phyloP scores from a whole-genome alignment of 495 filamentous ascomycete genomes.

The Cenococcum geophilum region DNA sequence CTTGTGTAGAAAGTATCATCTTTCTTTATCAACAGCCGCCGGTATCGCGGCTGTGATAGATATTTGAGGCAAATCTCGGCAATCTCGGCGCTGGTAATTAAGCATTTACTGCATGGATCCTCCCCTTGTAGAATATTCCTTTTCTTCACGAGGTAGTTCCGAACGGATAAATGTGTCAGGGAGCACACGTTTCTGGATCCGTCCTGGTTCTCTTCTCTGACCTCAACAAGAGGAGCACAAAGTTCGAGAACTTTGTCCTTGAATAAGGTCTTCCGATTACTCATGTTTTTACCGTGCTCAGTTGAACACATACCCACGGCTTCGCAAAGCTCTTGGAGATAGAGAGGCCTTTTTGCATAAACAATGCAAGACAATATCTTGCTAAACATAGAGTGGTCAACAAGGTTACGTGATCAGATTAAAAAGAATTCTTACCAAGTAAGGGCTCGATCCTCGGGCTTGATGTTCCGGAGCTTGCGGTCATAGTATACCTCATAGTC shows the following conservation, averaged over 20 bases:
- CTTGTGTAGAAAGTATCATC: slow-evolving; percentile 1
- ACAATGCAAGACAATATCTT: slow-evolving; percentile 8
- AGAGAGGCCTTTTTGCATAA: slow-evolving; percentile 6
- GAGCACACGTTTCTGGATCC: neutral
- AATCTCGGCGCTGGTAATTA: neutral
- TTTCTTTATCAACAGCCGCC: slow-evolving; percentile 1
- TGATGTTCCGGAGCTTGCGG: neutral
- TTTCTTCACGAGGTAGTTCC: slow-evolving; percentile 3
- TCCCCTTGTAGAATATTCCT: neutral
- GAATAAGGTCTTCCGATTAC: neutral
- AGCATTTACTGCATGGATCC: neutral
- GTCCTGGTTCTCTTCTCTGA: neutral
- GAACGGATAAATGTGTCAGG: slow-evolving; percentile 2
- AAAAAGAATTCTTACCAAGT: neutral
- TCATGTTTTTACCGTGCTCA: slow-evolving; percentile 1
- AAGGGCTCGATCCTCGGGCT: neutral
- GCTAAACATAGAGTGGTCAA: neutral
- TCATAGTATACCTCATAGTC: slow-evolving; percentile 7
- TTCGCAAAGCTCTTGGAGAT: slow-evolving; percentile 5
- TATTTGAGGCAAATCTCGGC: slow-evolving; percentile 1
- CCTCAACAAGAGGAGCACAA: slow-evolving; percentile 1
- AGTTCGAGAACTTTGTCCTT: slow-evolving; percentile 2
- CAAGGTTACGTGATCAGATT: neutral
- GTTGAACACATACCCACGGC: slow-evolving; percentile 3
- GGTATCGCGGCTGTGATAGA: slow-evolving; percentile 6